Base-by-base conservation (phyloP, 202 grass and related monocot genomes). In the Saccharum hybrid region DNA sequence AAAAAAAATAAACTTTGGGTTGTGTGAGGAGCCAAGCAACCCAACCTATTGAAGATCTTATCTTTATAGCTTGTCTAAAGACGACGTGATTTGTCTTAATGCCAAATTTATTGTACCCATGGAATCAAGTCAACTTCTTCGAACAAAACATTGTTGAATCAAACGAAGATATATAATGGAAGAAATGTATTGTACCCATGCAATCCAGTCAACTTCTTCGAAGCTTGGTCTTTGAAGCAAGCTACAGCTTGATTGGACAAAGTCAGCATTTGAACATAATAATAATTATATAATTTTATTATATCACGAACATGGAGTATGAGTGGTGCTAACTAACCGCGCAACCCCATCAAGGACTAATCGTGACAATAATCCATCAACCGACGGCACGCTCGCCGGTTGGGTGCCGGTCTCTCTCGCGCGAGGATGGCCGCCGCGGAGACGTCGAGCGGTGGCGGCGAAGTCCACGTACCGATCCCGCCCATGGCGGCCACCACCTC, bases 161-260 rank as follows among this genome's bases (percentile, higher is more conserved):
- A 30, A 43, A 43, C 38, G 3, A 11, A 42, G 13, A 41, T 42
- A 40, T 54, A 52, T 7, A 60, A 28, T 15, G 10, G 7, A 78
- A 33, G 39, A 22, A 12, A 78, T 3, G 28, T 9, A 46, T 51
- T 48, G 1, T 8, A 49, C 28, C 8, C 43, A 52, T 66, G 33
- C 76, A 46, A 51, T 79, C 62, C 10, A 79, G 2, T 36, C 30
- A 33, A 22, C 2, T 45, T 23, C 40, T 46, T 71, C 6, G 19
- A 79, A 67, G 63, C 0, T 38, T 67, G 77, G 63, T 68, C 77
- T 37, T 38, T 8, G 18, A 79, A 79, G 77, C 63, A 80, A 80
- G 18, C 43, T 26, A 51, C 36, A 79, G 4, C 63, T 79, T 79
- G 5, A 23, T 51, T 66, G 43, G 42, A 37, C 6, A 36, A 37